Percentiles rank a stretch among this genome's conserved stretches.
phyloP scores from a whole-genome alignment of 2,329 filamentous ascomycete genomes.

The Paraphaeosphaeria minitans region DNA sequence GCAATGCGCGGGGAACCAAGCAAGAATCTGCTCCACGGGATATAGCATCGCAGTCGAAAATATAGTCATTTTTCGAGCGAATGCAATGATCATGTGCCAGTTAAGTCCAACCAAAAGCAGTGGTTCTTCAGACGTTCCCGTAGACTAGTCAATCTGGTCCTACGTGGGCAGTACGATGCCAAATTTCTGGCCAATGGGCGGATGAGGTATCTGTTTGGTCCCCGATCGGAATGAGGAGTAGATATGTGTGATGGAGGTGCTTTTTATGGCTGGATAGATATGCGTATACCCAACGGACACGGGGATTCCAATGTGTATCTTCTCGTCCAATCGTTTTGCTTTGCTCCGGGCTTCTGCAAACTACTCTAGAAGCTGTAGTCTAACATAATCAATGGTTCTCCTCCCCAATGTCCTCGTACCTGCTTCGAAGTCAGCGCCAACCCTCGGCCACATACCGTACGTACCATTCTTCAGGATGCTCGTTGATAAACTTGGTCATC shows the following conservation, averaged over 20 bases:
- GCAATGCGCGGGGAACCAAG: constrained; percentile 3
- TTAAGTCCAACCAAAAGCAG: neutral
- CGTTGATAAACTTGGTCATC: constrained; percentile 74
- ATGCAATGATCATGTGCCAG: neutral
- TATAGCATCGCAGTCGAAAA: neutral
- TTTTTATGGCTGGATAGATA: no score
- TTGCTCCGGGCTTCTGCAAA: no score
- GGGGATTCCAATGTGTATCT: neutral
- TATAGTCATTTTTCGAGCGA: neutral
- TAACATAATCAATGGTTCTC: constrained; percentile 18
- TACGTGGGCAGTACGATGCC: neutral
- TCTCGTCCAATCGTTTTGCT: neutral
- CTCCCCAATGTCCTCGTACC: constrained; percentile 45
- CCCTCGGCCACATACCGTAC: neutral
- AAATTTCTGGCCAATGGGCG: no score
- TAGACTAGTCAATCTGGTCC: no score
- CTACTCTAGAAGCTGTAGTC: no score
- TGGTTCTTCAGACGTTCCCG: neutral
- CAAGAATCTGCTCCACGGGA: constrained; percentile 7
- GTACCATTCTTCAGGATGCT: constrained; percentile 74
- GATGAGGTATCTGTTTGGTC: no score
- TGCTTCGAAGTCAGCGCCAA: constrained; percentile 11
- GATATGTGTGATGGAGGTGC: no score
- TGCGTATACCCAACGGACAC: no score
- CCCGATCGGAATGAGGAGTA: no score